These are phyloP conservation scores for Nothopassalora personata DNA, from an alignment of 2,329 filamentous ascomycete species.

Conservation along the genomic window DNA sequence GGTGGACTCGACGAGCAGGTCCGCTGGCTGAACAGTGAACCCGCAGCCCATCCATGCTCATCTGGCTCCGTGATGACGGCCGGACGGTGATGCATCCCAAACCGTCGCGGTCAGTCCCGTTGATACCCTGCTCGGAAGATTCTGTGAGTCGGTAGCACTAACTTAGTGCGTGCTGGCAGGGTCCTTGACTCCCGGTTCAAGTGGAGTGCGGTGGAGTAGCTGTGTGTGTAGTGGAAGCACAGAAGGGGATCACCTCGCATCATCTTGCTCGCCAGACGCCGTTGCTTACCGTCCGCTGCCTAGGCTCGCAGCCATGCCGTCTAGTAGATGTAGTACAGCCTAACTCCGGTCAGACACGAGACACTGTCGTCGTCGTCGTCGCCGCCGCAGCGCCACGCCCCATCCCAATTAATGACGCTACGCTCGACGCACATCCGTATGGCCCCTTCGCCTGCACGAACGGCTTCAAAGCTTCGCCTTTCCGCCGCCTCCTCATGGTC, in stretches of 20 bases:
- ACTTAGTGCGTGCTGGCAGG: constrained; percentile 7
- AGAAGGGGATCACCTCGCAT: neutral
- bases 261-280: neutral
- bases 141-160: constrained; percentile 4
- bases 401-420: too few relatives aligned
- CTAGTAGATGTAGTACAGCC: neutral
- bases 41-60: neutral
- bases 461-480: neutral
- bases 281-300: neutral
- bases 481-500: constrained; percentile 8
- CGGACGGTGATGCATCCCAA: constrained; percentile 6
- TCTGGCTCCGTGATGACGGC: neutral
- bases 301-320: neutral
- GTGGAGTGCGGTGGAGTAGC: neutral
- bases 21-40: neutral
- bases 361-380: too few relatives aligned
- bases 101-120: constrained; percentile 5
- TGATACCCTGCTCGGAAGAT: constrained; percentile 5
- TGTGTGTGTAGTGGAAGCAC: too few relatives aligned
- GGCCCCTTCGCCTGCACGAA: neutral
- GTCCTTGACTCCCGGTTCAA: neutral
- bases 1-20: neutral
- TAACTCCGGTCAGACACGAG: neutral
- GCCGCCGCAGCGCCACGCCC: too few relatives aligned
- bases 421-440: too few relatives aligned